Evolutionary conservation across 352 stramenopile species (phyloP).

Genomic region (Nothophytophthora sp.): DNA sequence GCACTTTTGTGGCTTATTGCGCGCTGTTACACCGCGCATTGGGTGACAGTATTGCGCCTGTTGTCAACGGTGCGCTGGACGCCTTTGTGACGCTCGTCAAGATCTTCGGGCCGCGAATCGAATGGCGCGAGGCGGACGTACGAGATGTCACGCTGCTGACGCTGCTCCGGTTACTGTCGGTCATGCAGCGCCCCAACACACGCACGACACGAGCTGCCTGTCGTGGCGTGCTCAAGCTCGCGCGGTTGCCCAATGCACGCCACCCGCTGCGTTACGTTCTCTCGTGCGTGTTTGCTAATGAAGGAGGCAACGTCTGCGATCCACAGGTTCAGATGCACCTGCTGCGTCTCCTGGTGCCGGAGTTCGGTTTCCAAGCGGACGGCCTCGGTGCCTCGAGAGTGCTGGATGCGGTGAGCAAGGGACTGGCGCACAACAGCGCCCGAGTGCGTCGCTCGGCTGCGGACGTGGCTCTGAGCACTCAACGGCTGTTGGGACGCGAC

Average conservation of each 20-base stretch:
- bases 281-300: constrained; percentile 71
- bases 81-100: constrained; percentile 71
- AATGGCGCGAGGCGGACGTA: constrained; percentile 68
- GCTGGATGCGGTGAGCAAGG: constrained; percentile 44
- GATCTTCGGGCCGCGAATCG: constrained; percentile 69
- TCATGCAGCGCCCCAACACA: constrained; percentile 82
- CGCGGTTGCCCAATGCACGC: constrained; percentile 51
- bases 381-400: constrained; percentile 61
- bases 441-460: constrained; percentile 74
- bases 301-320: constrained; percentile 44
- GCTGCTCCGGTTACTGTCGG: constrained; percentile 56
- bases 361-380: constrained; percentile 78
- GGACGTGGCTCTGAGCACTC: constrained; percentile 77
- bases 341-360: constrained; percentile 67
- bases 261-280: constrained; percentile 74
- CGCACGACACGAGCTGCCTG: constrained; percentile 75
- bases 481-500: constrained; percentile 72
- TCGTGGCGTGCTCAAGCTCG: constrained; percentile 75
- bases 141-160: constrained; percentile 67
- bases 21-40: constrained; percentile 59
- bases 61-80: constrained; percentile 77
- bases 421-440: constrained; percentile 61
- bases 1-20: constrained; percentile 69
- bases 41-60: constrained; percentile 67
- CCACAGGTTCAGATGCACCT: constrained; percentile 83